Evolutionary conservation across 495 filamentous ascomycete species (phyloP).

Genomic region (Aspergillus incahuasiensis): DNA sequence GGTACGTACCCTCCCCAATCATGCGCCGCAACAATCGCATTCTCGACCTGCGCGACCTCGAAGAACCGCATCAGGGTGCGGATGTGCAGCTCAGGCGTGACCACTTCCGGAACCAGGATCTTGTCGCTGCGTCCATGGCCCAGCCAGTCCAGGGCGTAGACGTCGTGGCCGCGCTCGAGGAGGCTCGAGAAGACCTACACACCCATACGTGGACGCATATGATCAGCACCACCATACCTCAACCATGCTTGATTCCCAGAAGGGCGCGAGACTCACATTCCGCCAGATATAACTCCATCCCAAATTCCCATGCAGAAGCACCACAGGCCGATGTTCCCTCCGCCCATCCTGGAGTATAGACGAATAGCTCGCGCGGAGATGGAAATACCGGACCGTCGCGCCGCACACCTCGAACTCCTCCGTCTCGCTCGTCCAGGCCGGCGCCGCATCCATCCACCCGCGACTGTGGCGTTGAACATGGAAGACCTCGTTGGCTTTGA

Average conservation of each 20-base stretch:
- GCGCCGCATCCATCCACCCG: not conserved
- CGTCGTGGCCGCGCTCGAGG: not conserved
- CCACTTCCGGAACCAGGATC: not conserved
- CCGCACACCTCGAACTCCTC: constrained; percentile 1
- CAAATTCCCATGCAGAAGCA: not conserved
- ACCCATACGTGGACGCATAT: no score
- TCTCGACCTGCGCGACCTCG: not conserved
- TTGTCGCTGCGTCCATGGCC: not conserved
- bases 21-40: not conserved
- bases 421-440: not conserved
- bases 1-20: constrained; percentile 3
- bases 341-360: not conserved
- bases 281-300: constrained; percentile 2
- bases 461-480: not conserved
- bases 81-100: not conserved
- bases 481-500: not conserved
- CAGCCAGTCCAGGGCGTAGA: constrained; percentile 1
- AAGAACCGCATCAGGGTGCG: not conserved
- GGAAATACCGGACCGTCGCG: not conserved
- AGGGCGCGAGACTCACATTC: not conserved
- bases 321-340: not conserved
- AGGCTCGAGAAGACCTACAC: not conserved
- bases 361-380: not conserved
- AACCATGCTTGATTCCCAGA: no score
- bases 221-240: no score